A percentile compares a stretch with the other conserved stretches of the same genome.
Conservation (phyloP, 805 yeast genomes). For the Barnettozyma sp. region DNA sequence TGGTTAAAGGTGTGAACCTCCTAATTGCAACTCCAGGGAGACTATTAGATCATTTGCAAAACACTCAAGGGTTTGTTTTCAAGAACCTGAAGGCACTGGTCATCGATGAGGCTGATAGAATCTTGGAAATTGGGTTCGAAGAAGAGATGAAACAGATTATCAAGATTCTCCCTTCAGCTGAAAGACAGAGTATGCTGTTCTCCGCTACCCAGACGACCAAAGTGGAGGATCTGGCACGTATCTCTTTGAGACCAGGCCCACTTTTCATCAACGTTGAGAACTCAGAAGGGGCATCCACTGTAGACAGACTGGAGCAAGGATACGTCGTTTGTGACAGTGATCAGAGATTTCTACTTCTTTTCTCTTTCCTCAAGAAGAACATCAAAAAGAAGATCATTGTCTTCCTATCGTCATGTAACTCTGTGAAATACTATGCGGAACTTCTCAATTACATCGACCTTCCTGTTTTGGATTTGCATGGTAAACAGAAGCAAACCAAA, state of each 20-base stretch:
- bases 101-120: conserved; percentile 98
- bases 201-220: conserved; percentile 99
- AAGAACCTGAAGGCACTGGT: conserved; percentile 90
- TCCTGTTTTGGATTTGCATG: conserved; percentile 94
- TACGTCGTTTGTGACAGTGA: conserved; percentile 97
- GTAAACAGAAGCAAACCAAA: conserved; percentile 97
- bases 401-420: conserved; percentile 91
- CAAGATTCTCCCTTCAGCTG: conserved; percentile 84
- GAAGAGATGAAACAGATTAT: conserved; percentile 98
- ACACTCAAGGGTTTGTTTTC: conserved; percentile 88
- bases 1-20: conserved; percentile 87
- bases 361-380: conserved; percentile 90
- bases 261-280: conserved; percentile 87
- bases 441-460: conserved; percentile 90
- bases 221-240: conserved; percentile 96
- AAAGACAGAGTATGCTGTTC: conserved; percentile 92
- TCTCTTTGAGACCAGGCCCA: conserved; percentile 91
- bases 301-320: conserved; percentile 96
- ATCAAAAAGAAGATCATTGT: conserved; percentile 90
- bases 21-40: conserved; percentile 98
- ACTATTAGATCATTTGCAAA: conserved; percentile 91
- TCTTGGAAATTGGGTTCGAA: conserved; percentile 95
- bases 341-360: conserved; percentile 80
- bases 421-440: conserved; percentile 95
- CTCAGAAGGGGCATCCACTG: conserved; percentile 80